Percentiles rank a stretch among this genome's conserved stretches.
phyloP scores from a whole-genome alignment of 106 monocot species.

The Phalaenopsis equestris region DNA sequence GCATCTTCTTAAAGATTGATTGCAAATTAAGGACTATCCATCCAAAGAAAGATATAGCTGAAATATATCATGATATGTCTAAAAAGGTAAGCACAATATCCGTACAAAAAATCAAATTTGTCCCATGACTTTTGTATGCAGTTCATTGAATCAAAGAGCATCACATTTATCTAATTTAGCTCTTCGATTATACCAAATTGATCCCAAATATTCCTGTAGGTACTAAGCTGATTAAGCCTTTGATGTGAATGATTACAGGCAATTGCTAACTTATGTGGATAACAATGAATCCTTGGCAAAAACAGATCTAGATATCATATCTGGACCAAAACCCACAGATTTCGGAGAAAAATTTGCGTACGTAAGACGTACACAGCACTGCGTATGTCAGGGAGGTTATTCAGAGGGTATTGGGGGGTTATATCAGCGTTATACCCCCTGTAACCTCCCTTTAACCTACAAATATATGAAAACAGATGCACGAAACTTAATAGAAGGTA shows the following conservation, averaged over 20 bases:
- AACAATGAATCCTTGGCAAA: constrained; percentile 38
- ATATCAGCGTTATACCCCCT: no score
- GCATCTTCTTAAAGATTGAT: not conserved
- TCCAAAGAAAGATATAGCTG: constrained; percentile 77
- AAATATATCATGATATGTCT: constrained; percentile 62
- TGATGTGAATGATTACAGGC: constrained; percentile 40
- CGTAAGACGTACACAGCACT: no score
- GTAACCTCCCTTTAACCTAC: no score
- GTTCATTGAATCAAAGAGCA: not conserved
- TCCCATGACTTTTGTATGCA: not conserved
- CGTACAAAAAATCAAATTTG: not conserved
- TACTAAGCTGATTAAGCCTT: not conserved
- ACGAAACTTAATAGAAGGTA: no score
- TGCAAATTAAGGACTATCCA: constrained; percentile 70
- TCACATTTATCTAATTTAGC: no score
- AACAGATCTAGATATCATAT: constrained; percentile 69
- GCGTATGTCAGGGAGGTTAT: no score
- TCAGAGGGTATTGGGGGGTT: no score
- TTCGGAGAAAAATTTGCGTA: not conserved
- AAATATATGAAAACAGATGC: no score
- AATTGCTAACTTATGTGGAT: constrained; percentile 57
- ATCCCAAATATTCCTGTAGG: no score
- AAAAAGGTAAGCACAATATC: constrained; percentile 35
- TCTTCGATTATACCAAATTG: no score
- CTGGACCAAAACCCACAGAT: constrained; percentile 11